A percentile compares a stretch with the other conserved stretches of the same genome.
Evolutionary conservation across 345 rosid species (phyloP).

Genomic region (Trapa bicornis): DNA sequence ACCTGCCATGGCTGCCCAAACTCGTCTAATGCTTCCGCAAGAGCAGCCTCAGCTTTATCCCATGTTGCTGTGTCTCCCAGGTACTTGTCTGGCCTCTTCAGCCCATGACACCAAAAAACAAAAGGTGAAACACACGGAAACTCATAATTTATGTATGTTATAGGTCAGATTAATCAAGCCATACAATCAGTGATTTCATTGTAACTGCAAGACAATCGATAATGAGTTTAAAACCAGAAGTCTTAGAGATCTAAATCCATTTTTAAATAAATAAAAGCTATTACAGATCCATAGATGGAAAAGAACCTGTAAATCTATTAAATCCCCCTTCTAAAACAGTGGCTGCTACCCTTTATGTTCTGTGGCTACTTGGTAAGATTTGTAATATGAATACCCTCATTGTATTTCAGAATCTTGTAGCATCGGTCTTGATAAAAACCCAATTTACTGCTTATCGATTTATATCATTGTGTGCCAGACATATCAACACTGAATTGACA

Average conservation of each 20-base stretch:
- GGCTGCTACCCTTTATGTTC: neutral
- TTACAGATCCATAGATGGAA: neutral
- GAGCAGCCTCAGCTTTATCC: slow-evolving; percentile 86
- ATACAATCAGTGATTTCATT: neutral
- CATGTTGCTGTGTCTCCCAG: slow-evolving; percentile 70
- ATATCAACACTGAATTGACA: neutral
- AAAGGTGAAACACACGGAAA: too few species aligned
- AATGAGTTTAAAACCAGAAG: neutral
- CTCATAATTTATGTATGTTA: neutral
- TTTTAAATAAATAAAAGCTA: neutral
- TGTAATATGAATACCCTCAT: too few species aligned
- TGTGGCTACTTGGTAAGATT: neutral
- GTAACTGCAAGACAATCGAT: neutral
- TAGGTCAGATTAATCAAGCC: neutral
- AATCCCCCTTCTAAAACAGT: neutral
- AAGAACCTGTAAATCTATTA: neutral
- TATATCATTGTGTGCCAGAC: neutral
- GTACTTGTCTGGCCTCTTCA: slow-evolving; percentile 89
- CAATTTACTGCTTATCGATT: neutral
- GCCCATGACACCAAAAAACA: neutral
- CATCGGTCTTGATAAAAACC: too few species aligned
- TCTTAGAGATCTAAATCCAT: neutral
- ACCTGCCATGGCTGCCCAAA: slow-evolving; percentile 90
- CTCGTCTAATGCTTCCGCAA: slow-evolving; percentile 56
- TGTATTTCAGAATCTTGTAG: too few species aligned